phyloP scores from a whole-genome alignment of 2,329 filamentous ascomycete species.

The Tothia fuscella region DNA sequence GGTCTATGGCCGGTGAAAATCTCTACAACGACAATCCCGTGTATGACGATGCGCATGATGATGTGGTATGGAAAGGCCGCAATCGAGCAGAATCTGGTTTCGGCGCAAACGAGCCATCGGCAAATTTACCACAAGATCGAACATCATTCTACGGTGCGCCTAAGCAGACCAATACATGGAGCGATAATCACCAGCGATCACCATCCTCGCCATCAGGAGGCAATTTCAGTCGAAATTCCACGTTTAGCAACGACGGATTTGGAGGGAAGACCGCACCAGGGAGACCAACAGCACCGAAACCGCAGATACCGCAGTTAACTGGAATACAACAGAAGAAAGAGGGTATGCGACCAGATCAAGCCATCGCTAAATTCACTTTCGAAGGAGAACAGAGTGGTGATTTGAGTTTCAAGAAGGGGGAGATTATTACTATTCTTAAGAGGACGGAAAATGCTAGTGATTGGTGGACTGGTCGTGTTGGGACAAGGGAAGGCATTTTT shows the following conservation, averaged over 20 bases:
- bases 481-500: conserved; percentile 79
- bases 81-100: conserved; percentile 61
- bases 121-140: conserved; percentile 22
- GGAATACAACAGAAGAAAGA: conserved; percentile 45
- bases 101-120: conserved; percentile 38
- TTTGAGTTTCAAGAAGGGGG: conserved; percentile 92
- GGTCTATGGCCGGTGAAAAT: conserved; percentile 35
- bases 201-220: neutral
- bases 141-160: conserved; percentile 22
- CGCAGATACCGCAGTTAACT: too few species aligned
- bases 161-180: conserved; percentile 57
- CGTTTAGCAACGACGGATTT: conserved; percentile 39
- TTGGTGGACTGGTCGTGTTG: conserved; percentile 95
- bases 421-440: conserved; percentile 89
- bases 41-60: conserved; percentile 73
- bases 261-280: conserved; percentile 52
- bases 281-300: conserved; percentile 79
- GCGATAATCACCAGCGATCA: conserved; percentile 48
- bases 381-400: conserved; percentile 89
- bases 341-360: conserved; percentile 56
- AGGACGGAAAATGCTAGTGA: conserved; percentile 88
- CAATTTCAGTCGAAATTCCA: conserved; percentile 31
- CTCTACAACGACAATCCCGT: conserved; percentile 94
- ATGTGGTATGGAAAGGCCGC: conserved; percentile 71
- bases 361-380: conserved; percentile 84